phyloP scores from a whole-genome alignment of 257 asterid genomes.

The Nicotiana sylvestris region DNA sequence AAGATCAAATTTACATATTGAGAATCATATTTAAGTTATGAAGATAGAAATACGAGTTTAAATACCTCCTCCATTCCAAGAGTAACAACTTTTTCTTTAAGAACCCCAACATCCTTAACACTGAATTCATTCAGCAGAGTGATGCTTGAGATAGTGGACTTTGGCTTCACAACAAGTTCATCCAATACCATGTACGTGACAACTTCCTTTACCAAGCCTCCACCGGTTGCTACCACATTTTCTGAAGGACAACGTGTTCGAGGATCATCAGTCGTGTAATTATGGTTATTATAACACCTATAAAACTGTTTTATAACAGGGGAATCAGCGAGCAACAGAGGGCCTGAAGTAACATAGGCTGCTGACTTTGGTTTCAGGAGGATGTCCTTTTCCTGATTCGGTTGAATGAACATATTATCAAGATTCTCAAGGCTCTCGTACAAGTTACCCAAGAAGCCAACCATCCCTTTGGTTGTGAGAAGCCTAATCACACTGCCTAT shows the following conservation, averaged over 20 bases:
- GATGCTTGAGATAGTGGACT: slow-evolving; percentile 30
- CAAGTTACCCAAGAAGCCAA: not conserved
- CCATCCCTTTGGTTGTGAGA: not conserved
- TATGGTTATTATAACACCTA: not conserved
- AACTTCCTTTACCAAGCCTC: not conserved
- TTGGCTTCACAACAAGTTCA: slow-evolving; percentile 25
- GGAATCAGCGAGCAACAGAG: not conserved
- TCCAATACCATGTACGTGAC: slow-evolving; percentile 37
- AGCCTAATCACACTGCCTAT: not conserved
- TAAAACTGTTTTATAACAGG: not conserved
- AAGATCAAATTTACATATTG: no score
- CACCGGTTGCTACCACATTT: not conserved
- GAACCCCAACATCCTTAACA: slow-evolving; percentile 14
- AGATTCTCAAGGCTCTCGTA: not conserved
- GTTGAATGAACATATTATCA: not conserved
- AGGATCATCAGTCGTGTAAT: not conserved
- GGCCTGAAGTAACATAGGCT: not conserved
- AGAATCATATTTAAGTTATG: no score
- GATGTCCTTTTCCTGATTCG: not conserved
- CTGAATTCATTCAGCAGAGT: slow-evolving; percentile 22
- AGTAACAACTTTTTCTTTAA: slow-evolving; percentile 28
- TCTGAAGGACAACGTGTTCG: rapidly evolving
- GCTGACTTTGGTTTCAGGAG: not conserved
- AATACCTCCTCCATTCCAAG: slow-evolving; percentile 28
- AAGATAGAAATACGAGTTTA: not conserved